A percentile compares a stretch with the other conserved stretches of the same genome.
Evolutionary conservation across 2,329 filamentous ascomycete genomes (phyloP).

Genomic region (Claviceps maximensis): DNA sequence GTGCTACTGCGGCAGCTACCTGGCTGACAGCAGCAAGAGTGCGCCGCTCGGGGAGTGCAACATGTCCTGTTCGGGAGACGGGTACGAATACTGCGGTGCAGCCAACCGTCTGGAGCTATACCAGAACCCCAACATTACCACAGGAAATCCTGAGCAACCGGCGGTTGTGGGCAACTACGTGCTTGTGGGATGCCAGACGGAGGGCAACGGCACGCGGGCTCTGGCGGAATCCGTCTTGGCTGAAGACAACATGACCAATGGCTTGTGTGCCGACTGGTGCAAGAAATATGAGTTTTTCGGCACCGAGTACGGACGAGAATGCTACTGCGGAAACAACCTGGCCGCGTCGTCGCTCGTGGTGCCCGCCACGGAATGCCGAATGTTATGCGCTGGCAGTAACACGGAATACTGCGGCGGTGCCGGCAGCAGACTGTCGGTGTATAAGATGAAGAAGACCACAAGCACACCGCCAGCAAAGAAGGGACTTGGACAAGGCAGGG

Average conservation of each 20-base stretch:
- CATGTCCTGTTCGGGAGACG: conserved; percentile 21
- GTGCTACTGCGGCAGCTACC: conserved; percentile 25
- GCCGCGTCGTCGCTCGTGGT: conserved; percentile 16
- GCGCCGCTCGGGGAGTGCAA: conserved; percentile 20
- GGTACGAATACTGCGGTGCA: conserved; percentile 19
- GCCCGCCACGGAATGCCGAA: conserved; percentile 22
- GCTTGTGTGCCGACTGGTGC: conserved; percentile 20
- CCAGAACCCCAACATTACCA: conserved; percentile 14
- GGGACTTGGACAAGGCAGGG: neutral
- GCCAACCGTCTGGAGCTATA: conserved; percentile 22
- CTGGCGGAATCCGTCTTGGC: conserved; percentile 14
- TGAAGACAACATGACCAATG: conserved; percentile 20
- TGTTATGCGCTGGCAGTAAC: conserved; percentile 26
- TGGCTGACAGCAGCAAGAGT: conserved; percentile 14
- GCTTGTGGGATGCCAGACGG: conserved; percentile 24
- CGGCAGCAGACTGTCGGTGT: conserved; percentile 23
- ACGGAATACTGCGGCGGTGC: conserved; percentile 27
- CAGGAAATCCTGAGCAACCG: conserved; percentile 19
- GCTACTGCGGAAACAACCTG: conserved; percentile 23
- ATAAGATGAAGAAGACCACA: conserved; percentile 14
- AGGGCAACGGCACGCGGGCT: conserved; percentile 21
- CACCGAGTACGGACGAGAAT: conserved; percentile 25
- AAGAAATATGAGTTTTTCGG: conserved; percentile 20
- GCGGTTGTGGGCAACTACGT: conserved; percentile 18
- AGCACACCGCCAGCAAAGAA: neutral